phyloP scores from a whole-genome alignment of 23 red algal genomes.

The Gracilaria domingensis region DNA sequence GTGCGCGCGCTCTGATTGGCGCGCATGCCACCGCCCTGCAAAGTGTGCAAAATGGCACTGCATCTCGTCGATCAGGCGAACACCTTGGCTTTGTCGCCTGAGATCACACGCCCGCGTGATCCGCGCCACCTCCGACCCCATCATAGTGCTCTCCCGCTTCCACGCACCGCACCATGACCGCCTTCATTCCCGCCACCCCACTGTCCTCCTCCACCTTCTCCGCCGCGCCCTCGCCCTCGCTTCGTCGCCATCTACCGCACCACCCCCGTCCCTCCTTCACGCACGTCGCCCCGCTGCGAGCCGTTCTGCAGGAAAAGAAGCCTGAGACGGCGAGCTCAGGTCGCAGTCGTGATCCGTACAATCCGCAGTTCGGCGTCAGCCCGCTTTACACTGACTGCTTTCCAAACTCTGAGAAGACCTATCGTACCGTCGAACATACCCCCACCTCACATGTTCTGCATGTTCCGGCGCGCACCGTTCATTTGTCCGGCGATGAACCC shows the following conservation, averaged over 20 bases:
- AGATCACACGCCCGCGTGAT: not conserved
- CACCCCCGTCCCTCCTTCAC: not conserved
- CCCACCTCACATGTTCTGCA: slow-evolving; percentile 63
- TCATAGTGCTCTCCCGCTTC: not conserved
- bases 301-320: slow-evolving; percentile 37
- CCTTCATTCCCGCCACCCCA: slow-evolving; percentile 20
- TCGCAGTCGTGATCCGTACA: slow-evolving; percentile 81
- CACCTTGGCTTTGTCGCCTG: not conserved
- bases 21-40: not conserved
- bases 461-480: slow-evolving; percentile 83
- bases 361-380: slow-evolving; percentile 78
- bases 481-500: slow-evolving; percentile 77
- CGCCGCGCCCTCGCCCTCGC: not conserved
- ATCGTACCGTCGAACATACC: slow-evolving; percentile 66
- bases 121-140: not conserved
- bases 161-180: not conserved
- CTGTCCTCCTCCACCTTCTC: not conserved
- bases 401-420: slow-evolving; percentile 81
- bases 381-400: slow-evolving; percentile 91
- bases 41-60: not conserved
- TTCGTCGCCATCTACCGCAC: not conserved
- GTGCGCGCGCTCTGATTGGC: not conserved
- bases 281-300: not conserved
- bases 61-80: not conserved
- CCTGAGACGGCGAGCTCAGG: slow-evolving; percentile 9